phyloP scores from a whole-genome alignment of 352 stramenopile species.

The Phytopythium sindhum region DNA sequence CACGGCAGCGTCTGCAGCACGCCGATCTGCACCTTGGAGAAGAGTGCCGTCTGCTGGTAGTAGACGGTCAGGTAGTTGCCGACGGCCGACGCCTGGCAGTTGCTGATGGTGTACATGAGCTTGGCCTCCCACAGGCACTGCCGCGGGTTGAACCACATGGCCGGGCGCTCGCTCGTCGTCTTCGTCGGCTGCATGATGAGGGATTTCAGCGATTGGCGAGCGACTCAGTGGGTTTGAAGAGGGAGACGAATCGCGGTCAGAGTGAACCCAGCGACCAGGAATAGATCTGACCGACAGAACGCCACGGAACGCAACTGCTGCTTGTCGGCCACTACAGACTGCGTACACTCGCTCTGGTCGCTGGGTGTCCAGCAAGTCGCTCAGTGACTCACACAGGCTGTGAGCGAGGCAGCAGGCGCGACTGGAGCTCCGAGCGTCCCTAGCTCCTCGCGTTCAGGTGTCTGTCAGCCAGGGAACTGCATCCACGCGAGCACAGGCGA shows the following conservation, averaged over 20 bases:
- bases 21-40: slow-evolving; percentile 73
- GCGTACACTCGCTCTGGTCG: too few relatives aligned
- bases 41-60: slow-evolving; percentile 50
- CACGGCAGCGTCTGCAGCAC: slow-evolving; percentile 59
- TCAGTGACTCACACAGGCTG: too few relatives aligned
- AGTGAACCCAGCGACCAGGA: neutral
- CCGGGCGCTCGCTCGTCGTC: neutral
- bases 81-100: slow-evolving; percentile 50
- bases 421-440: too few relatives aligned
- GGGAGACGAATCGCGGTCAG: too few relatives aligned
- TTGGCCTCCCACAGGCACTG: slow-evolving; percentile 52
- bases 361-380: too few relatives aligned
- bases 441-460: neutral
- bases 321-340: too few relatives aligned
- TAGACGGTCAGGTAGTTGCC: slow-evolving; percentile 73
- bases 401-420: neutral
- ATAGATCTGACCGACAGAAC: too few relatives aligned
- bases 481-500: slow-evolving; percentile 3
- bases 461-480: neutral
- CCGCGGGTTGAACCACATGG: slow-evolving; percentile 19
- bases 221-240: too few relatives aligned
- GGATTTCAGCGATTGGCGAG: slow-evolving; percentile 9
- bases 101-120: slow-evolving; percentile 67
- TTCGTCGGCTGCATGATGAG: slow-evolving; percentile 6
- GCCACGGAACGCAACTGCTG: too few relatives aligned